Conservation (phyloP, 176 grass and related monocot species). For the Otatea glauca region DNA sequence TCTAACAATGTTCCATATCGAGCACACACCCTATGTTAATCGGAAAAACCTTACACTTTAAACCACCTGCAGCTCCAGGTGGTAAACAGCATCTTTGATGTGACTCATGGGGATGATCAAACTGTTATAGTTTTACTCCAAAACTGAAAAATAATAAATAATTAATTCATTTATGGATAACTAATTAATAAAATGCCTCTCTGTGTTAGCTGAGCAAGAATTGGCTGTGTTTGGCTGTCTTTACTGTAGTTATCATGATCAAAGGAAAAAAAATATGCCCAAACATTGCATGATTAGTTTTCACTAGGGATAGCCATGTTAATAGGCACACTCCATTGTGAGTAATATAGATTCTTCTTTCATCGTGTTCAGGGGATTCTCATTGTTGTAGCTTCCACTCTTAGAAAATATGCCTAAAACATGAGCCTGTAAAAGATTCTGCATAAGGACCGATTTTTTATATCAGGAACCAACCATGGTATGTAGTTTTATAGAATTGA, state of each 20-base stretch:
- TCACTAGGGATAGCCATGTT: not conserved
- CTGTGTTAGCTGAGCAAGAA: not conserved
- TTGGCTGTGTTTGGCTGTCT: not conserved
- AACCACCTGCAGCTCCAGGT: not conserved
- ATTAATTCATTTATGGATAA: not conserved
- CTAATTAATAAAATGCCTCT: not conserved
- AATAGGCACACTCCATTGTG: not conserved
- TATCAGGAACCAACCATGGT: not conserved
- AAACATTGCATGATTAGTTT: conserved; percentile 6
- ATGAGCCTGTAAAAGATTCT: conserved; percentile 5
- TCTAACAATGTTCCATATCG: conserved; percentile 10
- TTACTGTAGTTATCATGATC: not conserved
- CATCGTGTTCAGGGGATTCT: not conserved
- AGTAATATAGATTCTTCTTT: conserved; percentile 10
- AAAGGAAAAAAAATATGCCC: not conserved
- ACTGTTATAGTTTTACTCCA: not conserved
- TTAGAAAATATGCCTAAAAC: conserved; percentile 19
- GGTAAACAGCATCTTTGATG: conserved; percentile 10
- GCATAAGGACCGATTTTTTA: not conserved
- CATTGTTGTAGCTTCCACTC: conserved; percentile 15
- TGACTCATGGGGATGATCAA: conserved; percentile 4
- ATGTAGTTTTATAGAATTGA: conserved; percentile 33
- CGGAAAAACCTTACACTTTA: conserved; percentile 1
- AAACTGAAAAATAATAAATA: conserved; percentile 4
- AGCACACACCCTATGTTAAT: not conserved